Evolutionary conservation across 2,329 filamentous ascomycete genomes (phyloP).

Genomic region (Diaporthe aspalathi): DNA sequence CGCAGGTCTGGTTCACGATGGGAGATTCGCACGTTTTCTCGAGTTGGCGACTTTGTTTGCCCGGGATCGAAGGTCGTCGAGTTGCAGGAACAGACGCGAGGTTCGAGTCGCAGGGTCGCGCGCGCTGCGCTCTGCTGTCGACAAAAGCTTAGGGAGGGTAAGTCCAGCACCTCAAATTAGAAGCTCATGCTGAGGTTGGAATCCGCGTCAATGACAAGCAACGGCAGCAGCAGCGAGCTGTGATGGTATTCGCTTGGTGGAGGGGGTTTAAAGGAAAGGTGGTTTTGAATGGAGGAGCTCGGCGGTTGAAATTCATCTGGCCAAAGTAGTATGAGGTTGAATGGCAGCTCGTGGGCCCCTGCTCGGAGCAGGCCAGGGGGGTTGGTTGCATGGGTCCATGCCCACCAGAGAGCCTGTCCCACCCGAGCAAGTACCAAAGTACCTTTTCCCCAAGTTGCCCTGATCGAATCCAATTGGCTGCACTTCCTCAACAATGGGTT

Average conservation of each 20-base stretch:
- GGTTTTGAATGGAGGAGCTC: background rate
- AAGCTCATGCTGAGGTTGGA: constrained; percentile 28
- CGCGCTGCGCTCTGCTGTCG: constrained; percentile 6
- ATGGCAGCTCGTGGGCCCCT: constrained; percentile 23
- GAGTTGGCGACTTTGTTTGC: constrained; percentile 4
- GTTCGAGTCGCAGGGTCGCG: constrained; percentile 10
- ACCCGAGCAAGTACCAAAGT: too few relatives aligned
- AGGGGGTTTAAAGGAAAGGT: background rate
- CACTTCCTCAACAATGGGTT: background rate
- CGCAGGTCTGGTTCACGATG: background rate
- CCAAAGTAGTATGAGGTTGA: constrained; percentile 29
- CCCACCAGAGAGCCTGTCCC: too few relatives aligned
- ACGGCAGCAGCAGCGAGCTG: background rate
- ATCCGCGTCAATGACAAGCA: background rate
- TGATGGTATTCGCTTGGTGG: background rate
- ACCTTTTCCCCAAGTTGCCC: too few relatives aligned
- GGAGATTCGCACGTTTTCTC: background rate
- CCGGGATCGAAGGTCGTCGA: constrained; percentile 10
- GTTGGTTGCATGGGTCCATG: constrained; percentile 7
- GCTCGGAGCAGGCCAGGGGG: background rate
- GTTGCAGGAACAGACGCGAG: background rate
- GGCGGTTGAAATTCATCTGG: constrained; percentile 28
- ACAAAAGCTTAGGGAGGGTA: constrained; percentile 5
- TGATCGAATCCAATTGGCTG: too few relatives aligned
- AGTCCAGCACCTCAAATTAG: constrained; percentile 18